Percentiles rank a stretch among this genome's conserved stretches.
Evolutionary conservation across 1,139 yeast species (phyloP).

Genomic region (Yamadazyma atmosphaerica): DNA sequence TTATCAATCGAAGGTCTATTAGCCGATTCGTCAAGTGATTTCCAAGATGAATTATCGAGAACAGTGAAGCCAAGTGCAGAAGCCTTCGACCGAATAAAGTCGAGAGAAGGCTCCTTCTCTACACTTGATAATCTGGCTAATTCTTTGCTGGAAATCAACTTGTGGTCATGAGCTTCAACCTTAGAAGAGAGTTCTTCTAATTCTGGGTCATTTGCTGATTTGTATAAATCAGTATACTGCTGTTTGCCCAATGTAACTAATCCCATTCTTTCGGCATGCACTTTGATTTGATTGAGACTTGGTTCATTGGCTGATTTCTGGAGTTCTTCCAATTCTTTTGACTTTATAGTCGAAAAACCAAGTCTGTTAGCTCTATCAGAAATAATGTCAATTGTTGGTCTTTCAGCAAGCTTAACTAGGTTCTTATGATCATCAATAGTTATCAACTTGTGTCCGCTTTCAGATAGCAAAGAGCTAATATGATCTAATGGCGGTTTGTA

Average conservation of each 20-base stretch:
- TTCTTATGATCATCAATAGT: slow-evolving; percentile 19
- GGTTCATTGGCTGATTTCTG: slow-evolving; percentile 31
- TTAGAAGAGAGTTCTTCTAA: slow-evolving; percentile 23
- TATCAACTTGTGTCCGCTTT: slow-evolving; percentile 15
- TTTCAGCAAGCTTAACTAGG: slow-evolving; percentile 16
- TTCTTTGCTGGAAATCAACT: slow-evolving; percentile 11
- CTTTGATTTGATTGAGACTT: slow-evolving; percentile 32
- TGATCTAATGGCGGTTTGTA: slow-evolving; percentile 21
- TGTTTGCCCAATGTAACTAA: slow-evolving; percentile 33
- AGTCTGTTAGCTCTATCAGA: slow-evolving; percentile 12
- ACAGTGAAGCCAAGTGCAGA: slow-evolving; percentile 11
- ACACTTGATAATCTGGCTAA: slow-evolving; percentile 13
- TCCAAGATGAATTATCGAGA: slow-evolving; percentile 11
- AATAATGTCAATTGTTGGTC: slow-evolving; percentile 17
- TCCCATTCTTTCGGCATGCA: slow-evolving; percentile 36
- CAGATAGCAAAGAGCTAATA: slow-evolving; percentile 20
- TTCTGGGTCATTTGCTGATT: slow-evolving; percentile 35
- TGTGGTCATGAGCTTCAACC: slow-evolving; percentile 18
- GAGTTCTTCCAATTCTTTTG: slow-evolving; percentile 20
- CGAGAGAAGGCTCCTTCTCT: slow-evolving; percentile 23
- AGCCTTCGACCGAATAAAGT: slow-evolving; percentile 21
- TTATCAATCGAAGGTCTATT: slow-evolving; percentile 22
- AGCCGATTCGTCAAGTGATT: slow-evolving; percentile 12
- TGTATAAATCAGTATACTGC: slow-evolving; percentile 39
- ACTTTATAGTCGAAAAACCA: slow-evolving; percentile 14